Evolutionary conservation across 768 basidiomycete species (phyloP), one percentile per base, ranked within the genome.

Genomic region (Lactarius deliciosus): DNA sequence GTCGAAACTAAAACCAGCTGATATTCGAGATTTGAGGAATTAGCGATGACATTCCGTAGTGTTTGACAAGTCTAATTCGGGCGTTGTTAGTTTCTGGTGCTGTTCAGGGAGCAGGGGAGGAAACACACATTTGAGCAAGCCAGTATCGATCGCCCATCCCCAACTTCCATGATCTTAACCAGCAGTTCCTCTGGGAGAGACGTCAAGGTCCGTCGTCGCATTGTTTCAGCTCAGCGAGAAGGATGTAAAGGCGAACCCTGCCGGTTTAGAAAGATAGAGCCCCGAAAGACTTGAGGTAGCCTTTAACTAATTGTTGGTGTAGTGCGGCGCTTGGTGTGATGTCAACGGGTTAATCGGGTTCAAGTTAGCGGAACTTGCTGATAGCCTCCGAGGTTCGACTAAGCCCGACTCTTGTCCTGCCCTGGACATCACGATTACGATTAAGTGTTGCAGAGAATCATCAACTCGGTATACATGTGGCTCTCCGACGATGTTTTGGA

Each of bases 101-200:
- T 13, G 32, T 5, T 22, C 34, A 15, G 32, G 34, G 34, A 22
- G 20, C 3, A 10, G 7, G 20, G 56, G 10, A 36, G 16, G 32
- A n/a, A 5, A 36, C 32, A n/a, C 20, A n/a, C 56, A 3, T 18
- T 36, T 13, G 32, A 57, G 56, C 56, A 57, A 36, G 56, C 34
- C 8, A 57, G 32, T 8, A 57, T 18, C 10, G 56, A 38, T 32
- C 9, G 3, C 5, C 34, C 32, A 36, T 57, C 56, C 8, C 56
- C 34, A 20, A 18, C 9, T 25, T 34, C 56, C 32, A 57, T 57
- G 9, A 57, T 57, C 20, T 57, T 57, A 16, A 34, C 32, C 2
- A 57, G 56, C 16, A 57, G 20, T 36, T 57, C 56, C 56, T n/a
- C 28, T 5, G 56, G 56, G 20, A 57, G 56, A 36, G 56, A 20